Base-by-base conservation (phyloP, 2,329 filamentous ascomycete genomes). In the Metarhizium brunneum region DNA sequence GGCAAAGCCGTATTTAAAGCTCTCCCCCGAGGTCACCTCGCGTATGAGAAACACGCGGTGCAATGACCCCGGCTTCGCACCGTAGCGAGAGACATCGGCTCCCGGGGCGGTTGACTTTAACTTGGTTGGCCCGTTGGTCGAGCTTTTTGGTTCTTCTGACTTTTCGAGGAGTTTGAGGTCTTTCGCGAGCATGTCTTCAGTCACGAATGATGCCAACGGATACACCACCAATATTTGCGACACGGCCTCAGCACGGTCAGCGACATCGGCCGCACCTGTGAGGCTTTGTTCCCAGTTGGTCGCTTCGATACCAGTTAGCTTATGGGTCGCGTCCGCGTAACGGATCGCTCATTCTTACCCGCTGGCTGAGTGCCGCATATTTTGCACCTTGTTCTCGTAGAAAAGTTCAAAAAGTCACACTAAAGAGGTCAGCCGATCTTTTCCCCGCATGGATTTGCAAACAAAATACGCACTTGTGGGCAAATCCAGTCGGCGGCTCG, bases 1-100 rank as follows among this genome's bases (percentile, higher is more conserved):
- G 1, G 85, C 90, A 69, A 95, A 95, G 0, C 89, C 90, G 63
- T 90, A 95, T 61, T 85, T 82, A 78, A 88, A 88, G 53, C 86
- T 90, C 58, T 88, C 85, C 54, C 89, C 81, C 4, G 79, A 86
- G 58, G 76, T 78, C 48, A 84, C 79, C 65, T 92, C 87, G 55
- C 90, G 82, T 63, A 94, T 85, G 30, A 95, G 73, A 58, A 94
- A 82, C 2, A 94, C 83, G 53, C 90, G 83, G 58, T 87, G 82
- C 8, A 95, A 73, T n/a, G 88, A 90, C 20, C 85, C 84, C 36
- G 86, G 83, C 56, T 80, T 82, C 4, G 90, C 89, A 43, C 89
- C 89, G 1, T 85, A 75, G 13, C 86, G 85, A 20, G 79, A 73
- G 8, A 76, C 76, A 58, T 80, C 78, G 42, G 73, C 76, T 6